These are phyloP conservation scores for Cryoendolithus antarcticus DNA, from an alignment of 2,329 filamentous ascomycete genomes.

Conservation along the genomic window DNA sequence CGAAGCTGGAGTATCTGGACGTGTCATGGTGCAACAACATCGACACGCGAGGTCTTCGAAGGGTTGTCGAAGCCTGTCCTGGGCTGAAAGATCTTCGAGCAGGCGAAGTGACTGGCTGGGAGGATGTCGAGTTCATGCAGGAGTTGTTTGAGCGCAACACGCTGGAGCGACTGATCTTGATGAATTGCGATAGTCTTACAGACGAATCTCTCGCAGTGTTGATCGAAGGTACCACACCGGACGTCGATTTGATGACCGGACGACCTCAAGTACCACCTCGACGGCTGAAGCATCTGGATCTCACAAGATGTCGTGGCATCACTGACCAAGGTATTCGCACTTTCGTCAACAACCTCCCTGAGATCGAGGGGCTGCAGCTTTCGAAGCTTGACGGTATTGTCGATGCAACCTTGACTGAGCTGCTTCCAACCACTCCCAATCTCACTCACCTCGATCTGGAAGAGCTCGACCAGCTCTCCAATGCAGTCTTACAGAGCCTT, in stretches of 20 bases:
- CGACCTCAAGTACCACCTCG: slow-evolving; percentile 64
- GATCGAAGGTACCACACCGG: slow-evolving; percentile 61
- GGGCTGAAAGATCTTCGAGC: slow-evolving; percentile 68
- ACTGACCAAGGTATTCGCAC: slow-evolving; percentile 60
- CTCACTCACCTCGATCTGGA: slow-evolving; percentile 85
- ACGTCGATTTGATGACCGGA: slow-evolving; percentile 70
- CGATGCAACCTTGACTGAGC: slow-evolving; percentile 57
- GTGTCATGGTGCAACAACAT: slow-evolving; percentile 88
- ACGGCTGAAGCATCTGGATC: slow-evolving; percentile 68
- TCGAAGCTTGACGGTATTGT: slow-evolving; percentile 64
- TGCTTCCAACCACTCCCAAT: slow-evolving; percentile 62
- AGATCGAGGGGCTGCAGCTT: slow-evolving; percentile 71
- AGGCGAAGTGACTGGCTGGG: slow-evolving; percentile 69
- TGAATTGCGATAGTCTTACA: slow-evolving; percentile 64
- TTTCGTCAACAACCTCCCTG: slow-evolving; percentile 62
- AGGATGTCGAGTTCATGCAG: slow-evolving; percentile 58
- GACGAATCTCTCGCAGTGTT: slow-evolving; percentile 64
- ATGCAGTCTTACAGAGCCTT: slow-evolving; percentile 60
- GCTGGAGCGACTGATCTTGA: slow-evolving; percentile 69
- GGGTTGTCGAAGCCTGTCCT: slow-evolving; percentile 60
- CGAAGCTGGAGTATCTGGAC: slow-evolving; percentile 71
- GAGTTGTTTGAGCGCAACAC: slow-evolving; percentile 69
- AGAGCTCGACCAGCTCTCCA: slow-evolving; percentile 66
- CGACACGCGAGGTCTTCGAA: slow-evolving; percentile 61
- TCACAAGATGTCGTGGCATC: slow-evolving; percentile 65